A percentile compares a stretch with the other conserved stretches of the same genome.
phyloP scores from a whole-genome alignment of 164 flowering plant species.

The Vitis labrusca region DNA sequence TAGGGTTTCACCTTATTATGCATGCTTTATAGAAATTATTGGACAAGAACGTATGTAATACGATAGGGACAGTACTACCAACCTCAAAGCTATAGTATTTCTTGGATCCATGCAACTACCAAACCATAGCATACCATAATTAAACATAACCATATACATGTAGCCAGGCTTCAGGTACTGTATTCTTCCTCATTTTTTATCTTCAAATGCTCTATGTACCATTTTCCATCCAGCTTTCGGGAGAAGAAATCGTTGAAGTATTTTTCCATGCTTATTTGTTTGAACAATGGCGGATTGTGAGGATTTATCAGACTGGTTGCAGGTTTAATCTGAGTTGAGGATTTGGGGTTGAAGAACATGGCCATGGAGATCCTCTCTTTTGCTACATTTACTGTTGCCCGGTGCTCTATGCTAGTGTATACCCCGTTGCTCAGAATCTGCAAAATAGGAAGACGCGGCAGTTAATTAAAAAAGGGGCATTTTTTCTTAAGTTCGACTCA shows the following conservation, averaged over 20 bases:
- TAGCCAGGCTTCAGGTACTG: too few species aligned
- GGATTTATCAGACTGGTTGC: conserved; percentile 16
- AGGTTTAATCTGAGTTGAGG: conserved; percentile 30
- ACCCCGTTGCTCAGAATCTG: conserved; percentile 28
- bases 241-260: conserved; percentile 25
- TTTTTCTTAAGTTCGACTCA: too few species aligned
- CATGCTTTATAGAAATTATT: too few species aligned
- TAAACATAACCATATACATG: too few species aligned
- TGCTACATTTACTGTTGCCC: conserved; percentile 26
- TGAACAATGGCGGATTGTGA: conserved; percentile 28
- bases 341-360: conserved; percentile 31
- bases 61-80: too few species aligned
- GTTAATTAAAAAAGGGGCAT: too few species aligned
- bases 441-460: too few species aligned
- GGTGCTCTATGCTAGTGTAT: conserved; percentile 39
- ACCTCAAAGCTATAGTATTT: too few species aligned
- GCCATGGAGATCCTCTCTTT: conserved; percentile 44
- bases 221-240: conserved; percentile 21
- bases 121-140: too few species aligned
- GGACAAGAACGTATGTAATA: too few species aligned
- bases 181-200: conserved; percentile 1
- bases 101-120: too few species aligned
- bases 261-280: conserved; percentile 15
- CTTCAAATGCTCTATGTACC: conserved; percentile 32
- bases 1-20: too few species aligned